These are phyloP conservation scores for Exsudoporus floridanus DNA, from an alignment of 1,284 basidiomycete genomes.

Conservation along the genomic window DNA sequence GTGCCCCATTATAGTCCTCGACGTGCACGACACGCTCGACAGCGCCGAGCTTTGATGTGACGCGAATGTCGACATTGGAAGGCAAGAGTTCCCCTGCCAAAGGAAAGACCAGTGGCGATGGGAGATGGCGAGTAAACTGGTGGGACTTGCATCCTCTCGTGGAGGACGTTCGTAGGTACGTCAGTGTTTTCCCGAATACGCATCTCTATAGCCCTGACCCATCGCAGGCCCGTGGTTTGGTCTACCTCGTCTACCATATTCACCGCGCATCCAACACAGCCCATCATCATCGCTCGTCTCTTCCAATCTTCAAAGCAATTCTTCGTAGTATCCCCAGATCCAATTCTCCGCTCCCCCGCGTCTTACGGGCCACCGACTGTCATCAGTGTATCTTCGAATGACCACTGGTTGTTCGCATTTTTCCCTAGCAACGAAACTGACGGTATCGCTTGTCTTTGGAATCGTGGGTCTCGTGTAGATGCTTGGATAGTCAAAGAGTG, in stretches of 20 bases:
- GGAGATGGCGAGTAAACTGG: conserved; percentile 62
- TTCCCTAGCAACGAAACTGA: conserved; percentile 58
- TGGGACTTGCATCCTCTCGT: conserved; percentile 67
- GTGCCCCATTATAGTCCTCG: conserved; percentile 6
- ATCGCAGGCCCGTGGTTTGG: conserved; percentile 65
- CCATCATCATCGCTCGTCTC: conserved; percentile 58
- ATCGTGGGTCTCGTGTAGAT: conserved; percentile 53
- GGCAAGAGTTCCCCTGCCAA: conserved; percentile 47
- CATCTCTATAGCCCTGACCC: conserved; percentile 1
- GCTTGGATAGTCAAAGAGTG: conserved; percentile 60
- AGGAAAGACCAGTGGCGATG: conserved; percentile 54
- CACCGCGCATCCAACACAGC: conserved; percentile 59
- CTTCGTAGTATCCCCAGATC: conserved; percentile 50
- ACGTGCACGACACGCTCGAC: neutral
- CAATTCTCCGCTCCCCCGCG: conserved; percentile 43
- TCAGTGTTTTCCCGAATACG: neutral
- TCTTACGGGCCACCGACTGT: conserved; percentile 62
- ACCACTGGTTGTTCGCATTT: conserved; percentile 70
- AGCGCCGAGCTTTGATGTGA: neutral
- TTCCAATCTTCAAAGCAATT: conserved; percentile 71
- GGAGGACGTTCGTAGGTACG: conserved; percentile 56
- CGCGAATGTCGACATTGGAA: conserved; percentile 29
- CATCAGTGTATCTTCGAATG: conserved; percentile 56
- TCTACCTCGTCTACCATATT: conserved; percentile 66
- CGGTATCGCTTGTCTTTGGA: conserved; percentile 68